Conservation (phyloP, 2,329 filamentous ascomycete genomes). For the Cladosporium phlei region DNA sequence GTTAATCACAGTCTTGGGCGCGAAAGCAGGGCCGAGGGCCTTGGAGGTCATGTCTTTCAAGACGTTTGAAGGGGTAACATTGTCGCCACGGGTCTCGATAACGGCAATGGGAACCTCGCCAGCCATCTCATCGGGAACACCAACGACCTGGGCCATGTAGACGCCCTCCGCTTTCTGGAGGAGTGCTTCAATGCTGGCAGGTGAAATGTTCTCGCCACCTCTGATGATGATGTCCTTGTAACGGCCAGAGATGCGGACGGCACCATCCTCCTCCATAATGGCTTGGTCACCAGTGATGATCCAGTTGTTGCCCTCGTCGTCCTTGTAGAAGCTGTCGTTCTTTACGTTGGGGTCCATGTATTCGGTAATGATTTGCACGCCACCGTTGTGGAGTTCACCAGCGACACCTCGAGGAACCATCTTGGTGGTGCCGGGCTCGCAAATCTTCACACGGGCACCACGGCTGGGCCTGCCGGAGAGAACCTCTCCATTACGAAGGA, state of each 20-base stretch:
- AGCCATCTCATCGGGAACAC: conserved; percentile 41
- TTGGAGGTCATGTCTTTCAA: conserved; percentile 35
- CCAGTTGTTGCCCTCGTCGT: conserved; percentile 49
- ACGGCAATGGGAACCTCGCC: conserved; percentile 48
- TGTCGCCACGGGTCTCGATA: conserved; percentile 31
- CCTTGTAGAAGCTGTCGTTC: conserved; percentile 27
- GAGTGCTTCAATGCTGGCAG: conserved; percentile 31
- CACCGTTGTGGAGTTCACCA: conserved; percentile 31
- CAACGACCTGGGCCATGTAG: conserved; percentile 40
- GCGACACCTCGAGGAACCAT: conserved; percentile 26
- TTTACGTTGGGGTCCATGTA: conserved; percentile 30
- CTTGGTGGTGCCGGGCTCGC: conserved; percentile 25
- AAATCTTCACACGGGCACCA: conserved; percentile 35
- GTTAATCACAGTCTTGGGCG: conserved; percentile 39
- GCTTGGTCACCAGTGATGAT: conserved; percentile 60
- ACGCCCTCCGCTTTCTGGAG: conserved; percentile 35
- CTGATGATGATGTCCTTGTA: conserved; percentile 36
- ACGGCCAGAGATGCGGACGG: conserved; percentile 34
- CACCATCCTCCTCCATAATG: conserved; percentile 43
- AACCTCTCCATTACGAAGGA: conserved; percentile 33
- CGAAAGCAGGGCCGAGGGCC: conserved; percentile 38
- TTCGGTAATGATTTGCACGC: conserved; percentile 26
- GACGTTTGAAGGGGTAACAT: conserved; percentile 31
- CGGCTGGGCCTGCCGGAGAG: conserved; percentile 41
- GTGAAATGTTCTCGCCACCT: conserved; percentile 65